Percentiles rank a stretch among this genome's conserved stretches.
These are phyloP conservation scores for Nannochloris sp. DNA, from an alignment of 139 green algal genomes.

Conservation along the genomic window DNA sequence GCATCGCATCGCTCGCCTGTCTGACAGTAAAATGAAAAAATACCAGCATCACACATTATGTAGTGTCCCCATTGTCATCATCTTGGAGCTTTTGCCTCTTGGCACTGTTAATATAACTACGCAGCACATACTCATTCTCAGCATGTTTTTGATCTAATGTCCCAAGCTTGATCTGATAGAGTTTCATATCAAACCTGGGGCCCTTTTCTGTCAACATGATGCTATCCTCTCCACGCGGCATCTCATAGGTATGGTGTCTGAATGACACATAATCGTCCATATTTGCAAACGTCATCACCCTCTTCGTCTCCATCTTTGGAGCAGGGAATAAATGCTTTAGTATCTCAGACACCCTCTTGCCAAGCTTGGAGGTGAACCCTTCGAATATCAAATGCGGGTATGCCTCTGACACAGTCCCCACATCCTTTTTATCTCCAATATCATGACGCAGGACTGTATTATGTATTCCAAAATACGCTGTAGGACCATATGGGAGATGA, in stretches of 20 bases:
- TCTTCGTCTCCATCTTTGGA: constrained; percentile 79
- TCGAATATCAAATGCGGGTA: constrained; percentile 94
- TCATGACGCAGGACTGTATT: constrained; percentile 90
- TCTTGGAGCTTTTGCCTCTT: constrained; percentile 58
- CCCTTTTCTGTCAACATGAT: constrained; percentile 68
- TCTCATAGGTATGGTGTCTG: constrained; percentile 78
- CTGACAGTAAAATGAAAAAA: too few species aligned
- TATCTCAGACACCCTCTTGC: constrained; percentile 71
- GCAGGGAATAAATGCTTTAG: constrained; percentile 94
- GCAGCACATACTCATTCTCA: constrained; percentile 73
- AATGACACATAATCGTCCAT: constrained; percentile 86
- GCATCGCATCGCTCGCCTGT: too few species aligned
- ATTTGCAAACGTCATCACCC: constrained; percentile 86
- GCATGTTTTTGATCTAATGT: constrained; percentile 75
- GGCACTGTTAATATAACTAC: constrained; percentile 59
- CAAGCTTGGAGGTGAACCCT: constrained; percentile 78
- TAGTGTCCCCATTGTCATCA: not conserved
- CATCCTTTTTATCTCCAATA: constrained; percentile 82
- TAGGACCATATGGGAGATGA: constrained; percentile 95
- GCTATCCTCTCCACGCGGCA: constrained; percentile 61
- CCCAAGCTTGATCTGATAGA: constrained; percentile 78
- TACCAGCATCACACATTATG: too few species aligned
- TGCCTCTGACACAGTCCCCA: constrained; percentile 89
- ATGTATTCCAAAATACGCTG: constrained; percentile 94
- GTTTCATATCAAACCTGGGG: constrained; percentile 80